Evolutionary conservation across 352 stramenopile species (phyloP), one percentile per base, ranked within the genome.

Genomic region (Globisporangium ultimum): DNA sequence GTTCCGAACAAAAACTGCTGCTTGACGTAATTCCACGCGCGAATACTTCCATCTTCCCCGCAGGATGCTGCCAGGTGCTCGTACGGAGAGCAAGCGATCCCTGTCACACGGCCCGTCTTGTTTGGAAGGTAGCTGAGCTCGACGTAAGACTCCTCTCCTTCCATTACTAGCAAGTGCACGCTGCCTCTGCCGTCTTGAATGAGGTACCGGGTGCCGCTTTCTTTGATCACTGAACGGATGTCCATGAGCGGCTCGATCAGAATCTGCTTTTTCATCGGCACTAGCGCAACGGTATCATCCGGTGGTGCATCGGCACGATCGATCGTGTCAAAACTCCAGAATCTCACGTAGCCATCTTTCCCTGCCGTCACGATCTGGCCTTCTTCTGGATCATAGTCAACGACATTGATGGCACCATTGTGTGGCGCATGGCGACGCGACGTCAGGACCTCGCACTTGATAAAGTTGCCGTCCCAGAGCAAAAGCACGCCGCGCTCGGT

Each of bases 391-490:
- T 93, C 83, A 28, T 78, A 85, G 22, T 87, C 68, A 6, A 95
- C 80, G 24, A 92, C 87, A 28, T 77, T 88, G 46, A 98, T 82
- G 15, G 67, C 68, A 0, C 80, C 86, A 3, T 64, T 57, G 57
- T 97, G 91, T 15, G 86, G 84, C 9, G 83, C n/a, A 18, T 91
- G 68, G 11, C 79, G 71, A 2, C 79, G 81, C 2, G 73, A 80
- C 17, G 80, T 89, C 18, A 87, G 60, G 48, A 98, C 75, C 56
- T 95, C 85, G 56, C 87, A 97, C 76, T 98, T 98, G 64, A 98
- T 98, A 58, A 98, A 98, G 63, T 97, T 91, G 11, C 93, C 95
- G 48, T 98, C 95, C 95, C 95, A 98, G 12, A 98, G 69, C 32
- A 98, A 63, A 32, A 98, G 64, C 38, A 88, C 76, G 18, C 91